These are phyloP conservation scores for Leccinellum albellum DNA, from an alignment of 768 basidiomycete genomes.

Conservation along the genomic window DNA sequence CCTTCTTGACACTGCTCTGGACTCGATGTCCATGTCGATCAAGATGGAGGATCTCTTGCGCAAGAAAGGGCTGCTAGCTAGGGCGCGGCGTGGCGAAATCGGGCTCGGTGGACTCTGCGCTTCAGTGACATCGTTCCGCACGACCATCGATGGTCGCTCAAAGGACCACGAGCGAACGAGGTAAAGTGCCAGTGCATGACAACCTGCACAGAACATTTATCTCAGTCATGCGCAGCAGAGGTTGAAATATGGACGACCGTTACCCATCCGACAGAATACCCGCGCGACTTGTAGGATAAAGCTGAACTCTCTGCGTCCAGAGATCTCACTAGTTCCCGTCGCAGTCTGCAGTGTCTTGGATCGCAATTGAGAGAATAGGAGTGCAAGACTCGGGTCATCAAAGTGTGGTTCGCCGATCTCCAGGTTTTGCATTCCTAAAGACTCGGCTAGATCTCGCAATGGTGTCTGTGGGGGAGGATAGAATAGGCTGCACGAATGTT, in stretches of 20 bases:
- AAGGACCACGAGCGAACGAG: constrained; percentile 92
- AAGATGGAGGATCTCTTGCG: constrained; percentile 71
- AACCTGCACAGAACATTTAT: constrained; percentile 51
- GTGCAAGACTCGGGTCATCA: constrained; percentile 89
- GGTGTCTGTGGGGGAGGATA: constrained; percentile 52
- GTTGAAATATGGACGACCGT: constrained; percentile 20
- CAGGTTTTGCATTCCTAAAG: constrained; percentile 48
- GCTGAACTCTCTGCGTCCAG: constrained; percentile 85
- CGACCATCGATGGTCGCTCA: constrained; percentile 60
- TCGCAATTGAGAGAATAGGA: constrained; percentile 86
- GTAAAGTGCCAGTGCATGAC: constrained; percentile 87
- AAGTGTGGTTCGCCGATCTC: constrained; percentile 84
- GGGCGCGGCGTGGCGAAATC: constrained; percentile 40
- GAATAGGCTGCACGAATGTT: background rate
- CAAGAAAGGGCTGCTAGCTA: constrained; percentile 48
- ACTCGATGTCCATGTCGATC: constrained; percentile 84
- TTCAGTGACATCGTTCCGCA: constrained; percentile 11
- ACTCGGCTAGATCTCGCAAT: constrained; percentile 63
- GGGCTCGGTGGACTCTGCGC: constrained; percentile 39
- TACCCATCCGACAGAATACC: constrained; percentile 94
- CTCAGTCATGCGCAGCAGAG: background rate
- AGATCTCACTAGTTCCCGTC: constrained; percentile 89
- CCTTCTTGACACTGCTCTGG: constrained; percentile 53
- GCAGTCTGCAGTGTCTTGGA: constrained; percentile 90
- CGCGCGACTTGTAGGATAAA: constrained; percentile 94